Base-by-base conservation (phyloP, 2,329 filamentous ascomycete genomes). In the Diaporthe vexans region DNA sequence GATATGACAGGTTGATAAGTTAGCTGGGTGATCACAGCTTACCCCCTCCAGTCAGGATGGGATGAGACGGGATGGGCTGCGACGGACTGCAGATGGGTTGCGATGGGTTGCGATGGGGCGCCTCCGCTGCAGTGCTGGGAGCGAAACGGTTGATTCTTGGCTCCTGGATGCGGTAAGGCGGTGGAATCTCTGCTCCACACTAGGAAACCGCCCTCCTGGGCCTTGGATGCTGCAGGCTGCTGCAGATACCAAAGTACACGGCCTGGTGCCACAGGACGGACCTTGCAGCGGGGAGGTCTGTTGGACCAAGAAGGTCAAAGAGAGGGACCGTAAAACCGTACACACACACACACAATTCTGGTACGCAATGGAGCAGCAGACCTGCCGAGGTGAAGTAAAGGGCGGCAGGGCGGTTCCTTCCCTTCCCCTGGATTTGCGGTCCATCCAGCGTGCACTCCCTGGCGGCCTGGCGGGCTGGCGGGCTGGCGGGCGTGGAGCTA, bases 101-200 rank as follows among this genome's bases (percentile, higher is more conserved):
- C 29, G 37, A 26, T 61, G 58, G 58, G 58, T 48, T 48, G 43
- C 26, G 26, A 35, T 21, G 43, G 29, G 46, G 46, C 63, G 37
- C 63, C 52, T 46, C 61, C 51, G 61, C 61, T 65, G 43, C 40
- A 63, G 59, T 46, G n/a, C 58, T 46, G 15, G 37, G 59, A 46
- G 40, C 59, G 59, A 63, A 63, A 63, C 59, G 59, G 59, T 17
- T 48, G 37, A n/a, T 8, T 46, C 59, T 63, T 63, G 59, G 59
- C 59, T 46, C 19, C n/a, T 21, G 1, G 7, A 67, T 24, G 24
- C 2, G 46, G 61, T 17, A 37, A 67, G 33, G 61, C 37, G 29
- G 29, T 67, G 61, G 61, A 67, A 67, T 43, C 40, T 63, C 26
- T 63, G 59, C 40, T 63, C 59, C 59, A 26, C 59, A 63, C 59